These are phyloP conservation scores for Trametes versicolor DNA, from an alignment of 1,284 basidiomycete genomes.

Conservation along the genomic window DNA sequence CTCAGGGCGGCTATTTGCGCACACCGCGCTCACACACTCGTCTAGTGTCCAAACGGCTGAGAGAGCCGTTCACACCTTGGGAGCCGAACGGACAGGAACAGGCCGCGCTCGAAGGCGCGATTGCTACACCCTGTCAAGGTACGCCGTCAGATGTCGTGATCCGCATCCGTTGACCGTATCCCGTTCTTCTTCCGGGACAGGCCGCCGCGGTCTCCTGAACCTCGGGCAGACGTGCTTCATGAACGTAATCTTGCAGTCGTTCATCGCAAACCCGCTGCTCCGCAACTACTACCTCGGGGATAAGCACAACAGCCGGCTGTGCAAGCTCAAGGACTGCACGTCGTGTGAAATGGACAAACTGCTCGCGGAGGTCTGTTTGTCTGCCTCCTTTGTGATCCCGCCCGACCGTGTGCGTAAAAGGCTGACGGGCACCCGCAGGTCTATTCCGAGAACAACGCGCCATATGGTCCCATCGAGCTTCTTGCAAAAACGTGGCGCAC, in stretches of 20 bases:
- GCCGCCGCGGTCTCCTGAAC: constrained; percentile 89
- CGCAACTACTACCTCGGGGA: constrained; percentile 93
- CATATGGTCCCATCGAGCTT: constrained; percentile 88
- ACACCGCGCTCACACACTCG: constrained; percentile 5
- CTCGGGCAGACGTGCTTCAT: constrained; percentile 96
- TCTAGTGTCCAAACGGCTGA: constrained; percentile 50
- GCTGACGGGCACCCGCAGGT: constrained; percentile 57
- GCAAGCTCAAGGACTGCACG: constrained; percentile 82
- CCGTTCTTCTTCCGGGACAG: constrained; percentile 48
- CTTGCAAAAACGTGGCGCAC: constrained; percentile 90
- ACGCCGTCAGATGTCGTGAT: constrained; percentile 6
- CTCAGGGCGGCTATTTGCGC: neutral
- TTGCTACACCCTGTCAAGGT: constrained; percentile 73
- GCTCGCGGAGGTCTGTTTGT: constrained; percentile 76
- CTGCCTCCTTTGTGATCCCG: constrained; percentile 5
- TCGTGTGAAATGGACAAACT: constrained; percentile 96
- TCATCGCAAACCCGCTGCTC: constrained; percentile 92
- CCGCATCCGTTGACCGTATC: neutral
- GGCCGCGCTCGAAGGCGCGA: constrained; percentile 47
- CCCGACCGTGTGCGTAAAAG: neutral
- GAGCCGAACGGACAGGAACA: constrained; percentile 50
- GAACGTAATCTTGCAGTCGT: constrained; percentile 92
- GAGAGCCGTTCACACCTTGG: constrained; percentile 60
- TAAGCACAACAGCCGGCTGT: constrained; percentile 78
- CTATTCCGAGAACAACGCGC: constrained; percentile 72